Conservation (phyloP, 2,329 filamentous ascomycete species). For the Alternaria ethzedia region DNA sequence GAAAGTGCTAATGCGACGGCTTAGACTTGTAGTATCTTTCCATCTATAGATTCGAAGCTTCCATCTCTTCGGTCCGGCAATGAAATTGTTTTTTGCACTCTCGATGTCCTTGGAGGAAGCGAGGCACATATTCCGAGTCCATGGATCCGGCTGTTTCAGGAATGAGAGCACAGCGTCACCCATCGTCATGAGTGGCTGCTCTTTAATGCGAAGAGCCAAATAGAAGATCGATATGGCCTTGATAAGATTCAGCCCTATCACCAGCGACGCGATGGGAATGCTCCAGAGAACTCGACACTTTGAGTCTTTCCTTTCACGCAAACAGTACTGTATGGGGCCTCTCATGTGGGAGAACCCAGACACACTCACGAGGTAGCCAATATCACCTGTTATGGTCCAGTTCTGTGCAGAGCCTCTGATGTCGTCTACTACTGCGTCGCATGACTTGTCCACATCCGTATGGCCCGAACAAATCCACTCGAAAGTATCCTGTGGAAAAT, state of each 20-base stretch:
- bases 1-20: background rate
- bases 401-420: constrained; percentile 7
- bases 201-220: constrained; percentile 13
- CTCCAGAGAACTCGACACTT: constrained; percentile 27
- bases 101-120: constrained; percentile 8
- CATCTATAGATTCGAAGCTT: background rate
- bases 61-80: background rate
- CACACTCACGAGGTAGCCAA: no score
- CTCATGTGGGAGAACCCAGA: background rate
- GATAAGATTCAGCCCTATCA: constrained; percentile 23
- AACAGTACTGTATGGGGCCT: constrained; percentile 24
- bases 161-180: constrained; percentile 34
- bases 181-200: constrained; percentile 29
- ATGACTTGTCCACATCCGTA: background rate
- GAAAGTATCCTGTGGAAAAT: background rate
- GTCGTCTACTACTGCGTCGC: background rate
- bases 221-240: constrained; percentile 29
- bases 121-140: constrained; percentile 22
- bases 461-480: background rate
- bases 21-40: background rate
- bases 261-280: constrained; percentile 14
- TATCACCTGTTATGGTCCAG: constrained; percentile 4
- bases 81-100: background rate
- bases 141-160: constrained; percentile 13
- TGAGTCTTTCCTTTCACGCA: constrained; percentile 16